Evolutionary conservation across 2,329 filamentous ascomycete species (phyloP).

Genomic region (Lecanosticta acicola): DNA sequence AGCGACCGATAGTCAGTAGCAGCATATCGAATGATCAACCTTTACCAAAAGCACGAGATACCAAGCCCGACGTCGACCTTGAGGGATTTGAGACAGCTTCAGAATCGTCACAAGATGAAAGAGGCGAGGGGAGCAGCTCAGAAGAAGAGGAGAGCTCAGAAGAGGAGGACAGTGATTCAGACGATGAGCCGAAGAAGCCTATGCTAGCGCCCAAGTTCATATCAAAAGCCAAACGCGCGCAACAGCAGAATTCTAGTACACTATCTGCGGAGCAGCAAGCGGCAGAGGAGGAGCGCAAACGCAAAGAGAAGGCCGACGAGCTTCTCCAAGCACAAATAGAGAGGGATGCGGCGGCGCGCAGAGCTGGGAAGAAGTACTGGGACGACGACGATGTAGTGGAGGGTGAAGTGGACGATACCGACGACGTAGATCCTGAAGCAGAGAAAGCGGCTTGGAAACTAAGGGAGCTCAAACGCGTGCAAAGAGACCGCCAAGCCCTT

Average conservation of each 20-base stretch:
- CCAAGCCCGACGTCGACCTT: slow-evolving; percentile 32
- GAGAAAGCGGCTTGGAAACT: slow-evolving; percentile 92
- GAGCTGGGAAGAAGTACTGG: slow-evolving; percentile 77
- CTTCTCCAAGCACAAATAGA: slow-evolving; percentile 85
- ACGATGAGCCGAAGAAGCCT: slow-evolving; percentile 54
- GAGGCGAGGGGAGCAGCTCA: slow-evolving; percentile 32
- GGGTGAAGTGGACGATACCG: slow-evolving; percentile 79
- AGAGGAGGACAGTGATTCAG: slow-evolving; percentile 54
- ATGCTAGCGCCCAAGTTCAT: slow-evolving; percentile 63
- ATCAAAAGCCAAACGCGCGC: slow-evolving; percentile 54
- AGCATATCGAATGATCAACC: slow-evolving; percentile 29
- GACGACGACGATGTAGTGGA: slow-evolving; percentile 63
- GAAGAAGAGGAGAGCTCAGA: slow-evolving; percentile 44
- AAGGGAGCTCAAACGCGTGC: slow-evolving; percentile 81
- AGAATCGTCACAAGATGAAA: slow-evolving; percentile 35
- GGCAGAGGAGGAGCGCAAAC: slow-evolving; percentile 51
- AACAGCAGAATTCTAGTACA: slow-evolving; percentile 31
- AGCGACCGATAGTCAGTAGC: slow-evolving; percentile 35
- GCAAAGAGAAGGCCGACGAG: slow-evolving; percentile 66
- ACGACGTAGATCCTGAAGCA: slow-evolving; percentile 77
- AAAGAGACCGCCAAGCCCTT: slow-evolving; percentile 68
- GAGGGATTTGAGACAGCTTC: slow-evolving; percentile 58
- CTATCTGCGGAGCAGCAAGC: slow-evolving; percentile 38
- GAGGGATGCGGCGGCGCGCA: slow-evolving; percentile 69
- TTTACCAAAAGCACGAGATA: slow-evolving; percentile 25